These are phyloP conservation scores for Bonnemaisonia californica DNA, from an alignment of 31 red algal genomes.

Conservation along the genomic window DNA sequence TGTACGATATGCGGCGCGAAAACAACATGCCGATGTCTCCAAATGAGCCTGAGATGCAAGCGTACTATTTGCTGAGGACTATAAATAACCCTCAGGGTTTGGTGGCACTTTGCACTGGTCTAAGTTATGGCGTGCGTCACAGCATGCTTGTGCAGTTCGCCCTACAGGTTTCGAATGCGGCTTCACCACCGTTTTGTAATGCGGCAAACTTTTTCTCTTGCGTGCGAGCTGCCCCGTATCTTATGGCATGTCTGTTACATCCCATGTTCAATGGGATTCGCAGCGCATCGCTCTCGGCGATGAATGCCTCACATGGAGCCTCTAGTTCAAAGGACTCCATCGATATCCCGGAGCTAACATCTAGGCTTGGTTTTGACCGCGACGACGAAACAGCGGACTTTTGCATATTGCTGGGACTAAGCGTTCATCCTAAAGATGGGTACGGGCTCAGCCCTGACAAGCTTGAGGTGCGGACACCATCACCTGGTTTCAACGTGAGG, in stretches of 20 bases:
- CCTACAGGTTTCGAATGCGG: conserved; percentile 41
- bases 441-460: neutral
- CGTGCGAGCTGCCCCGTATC: conserved; percentile 47
- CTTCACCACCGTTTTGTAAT: conserved; percentile 30
- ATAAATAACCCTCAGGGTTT: conserved; percentile 46
- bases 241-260: conserved; percentile 57
- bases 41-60: conserved; percentile 61
- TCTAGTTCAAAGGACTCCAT: neutral
- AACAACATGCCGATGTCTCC: conserved; percentile 29
- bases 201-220: conserved; percentile 43
- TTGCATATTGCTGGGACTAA: neutral
- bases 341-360: conserved; percentile 1
- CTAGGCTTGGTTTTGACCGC: conserved; percentile 1
- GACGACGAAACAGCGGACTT: conserved; percentile 8
- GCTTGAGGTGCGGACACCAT: neutral
- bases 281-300: neutral
- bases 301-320: neutral
- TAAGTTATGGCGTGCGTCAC: conserved; percentile 29
- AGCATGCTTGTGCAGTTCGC: conserved; percentile 41
- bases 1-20: conserved; percentile 73
- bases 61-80: conserved; percentile 42
- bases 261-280: conserved; percentile 33
- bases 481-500: neutral
- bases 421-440: neutral
- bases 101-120: conserved; percentile 42